Conservation (phyloP, 768 basidiomycete genomes). For the Macrolepiota fuliginosa region DNA sequence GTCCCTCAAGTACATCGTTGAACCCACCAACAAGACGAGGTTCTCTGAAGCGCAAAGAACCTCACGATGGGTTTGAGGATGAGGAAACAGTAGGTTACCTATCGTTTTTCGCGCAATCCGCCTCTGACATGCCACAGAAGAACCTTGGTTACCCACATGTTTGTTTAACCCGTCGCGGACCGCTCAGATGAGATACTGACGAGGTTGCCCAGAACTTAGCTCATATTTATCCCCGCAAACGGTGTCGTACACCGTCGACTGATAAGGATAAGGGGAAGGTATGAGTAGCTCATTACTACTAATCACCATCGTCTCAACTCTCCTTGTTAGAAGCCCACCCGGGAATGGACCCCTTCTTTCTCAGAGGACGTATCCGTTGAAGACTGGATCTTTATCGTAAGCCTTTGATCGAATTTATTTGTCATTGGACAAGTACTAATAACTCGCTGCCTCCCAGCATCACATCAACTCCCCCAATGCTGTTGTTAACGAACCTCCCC, state of each 20-base stretch:
- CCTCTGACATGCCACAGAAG: slow-evolving; percentile 18
- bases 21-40: slow-evolving; percentile 15
- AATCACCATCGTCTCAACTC: background rate
- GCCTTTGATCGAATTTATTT: background rate
- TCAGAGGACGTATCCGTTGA: slow-evolving; percentile 1
- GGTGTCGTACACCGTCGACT: slow-evolving; percentile 31
- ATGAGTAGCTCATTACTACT: background rate
- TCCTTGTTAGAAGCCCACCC: background rate
- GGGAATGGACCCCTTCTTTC: background rate
- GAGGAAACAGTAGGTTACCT: slow-evolving; percentile 21
- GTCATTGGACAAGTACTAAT: too few species aligned
- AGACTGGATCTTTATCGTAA: slow-evolving; percentile 8
- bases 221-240: slow-evolving; percentile 44
- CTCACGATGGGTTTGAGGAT: slow-evolving; percentile 34
- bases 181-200: background rate
- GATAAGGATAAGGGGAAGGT: slow-evolving; percentile 16
- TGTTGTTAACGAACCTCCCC: slow-evolving; percentile 20
- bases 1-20: background rate
- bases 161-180: slow-evolving; percentile 10
- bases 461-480: slow-evolving; percentile 6
- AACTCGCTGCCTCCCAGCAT: background rate
- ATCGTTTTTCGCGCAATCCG: background rate
- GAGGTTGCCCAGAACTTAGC: slow-evolving; percentile 36
- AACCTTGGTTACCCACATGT: slow-evolving; percentile 45
- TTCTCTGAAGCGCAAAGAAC: slow-evolving; percentile 31